Base-by-base conservation (phyloP, 176 grass and related monocot genomes). In the Areca catechu region DNA sequence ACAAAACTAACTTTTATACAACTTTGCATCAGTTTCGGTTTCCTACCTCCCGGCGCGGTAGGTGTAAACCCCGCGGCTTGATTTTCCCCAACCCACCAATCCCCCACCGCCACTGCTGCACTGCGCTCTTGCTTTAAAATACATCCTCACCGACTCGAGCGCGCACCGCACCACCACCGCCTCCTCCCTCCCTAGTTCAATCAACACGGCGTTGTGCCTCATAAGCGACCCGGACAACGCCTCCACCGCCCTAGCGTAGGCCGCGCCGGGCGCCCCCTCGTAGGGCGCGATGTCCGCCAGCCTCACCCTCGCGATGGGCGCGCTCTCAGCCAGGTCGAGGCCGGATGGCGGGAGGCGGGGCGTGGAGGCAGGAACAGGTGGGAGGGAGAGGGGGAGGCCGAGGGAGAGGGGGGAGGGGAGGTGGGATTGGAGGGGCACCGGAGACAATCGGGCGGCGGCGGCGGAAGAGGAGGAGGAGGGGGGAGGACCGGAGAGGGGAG, bases 31-130 rank as follows among this genome's bases (percentile, higher is more conserved):
- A 43, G 34, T 22, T 61, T 43, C 9, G 12, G 34, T 22, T 61
- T 15, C 22, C 24, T 74, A 92, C 88, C 89, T 79, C 29, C 89
- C 89, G 62, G 83, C 80, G 28, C 77, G 89, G 71, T 84, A 84
- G 54, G 77, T 60, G 22, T 84, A 88, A 70, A 78, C 16, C 27
- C 66, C 70, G 23, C 50, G 22, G 60, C 74, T 30, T 5, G 14
- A 50, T 17, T 75, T 74, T 48, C 43, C 71, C 50, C 62, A 61
- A 37, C 56, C 79, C 4, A 15, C n/a, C 28, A 25, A n/a, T 20
- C 50, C 64, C 15, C 50, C 24, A 20, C 50, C n/a, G 50, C 16
- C 24, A 55, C 34, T 43, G 34, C 34, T 12, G 34, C 25, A 67
- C 50, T 37, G 50, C 16, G 57, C 48, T 50, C 58, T 54, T 24